These are phyloP conservation scores for Hanseniaspora guilliermondii DNA, from an alignment of 805 yeast genomes.

Conservation along the genomic window DNA sequence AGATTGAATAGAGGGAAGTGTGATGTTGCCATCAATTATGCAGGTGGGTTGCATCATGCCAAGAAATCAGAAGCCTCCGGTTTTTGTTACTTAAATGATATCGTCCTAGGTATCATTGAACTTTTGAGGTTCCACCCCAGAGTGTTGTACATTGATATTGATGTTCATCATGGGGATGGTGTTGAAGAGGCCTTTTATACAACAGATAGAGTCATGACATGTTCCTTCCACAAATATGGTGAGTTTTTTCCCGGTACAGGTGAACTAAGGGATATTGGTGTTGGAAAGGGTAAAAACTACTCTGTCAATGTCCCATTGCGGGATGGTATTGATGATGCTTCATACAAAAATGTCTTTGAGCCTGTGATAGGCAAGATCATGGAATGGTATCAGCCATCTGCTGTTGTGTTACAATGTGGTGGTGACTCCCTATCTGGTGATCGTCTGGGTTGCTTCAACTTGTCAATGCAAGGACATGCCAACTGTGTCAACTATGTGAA, in stretches of 20 bases:
- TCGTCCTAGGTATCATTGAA: constrained; percentile 72
- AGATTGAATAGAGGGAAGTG: constrained; percentile 74
- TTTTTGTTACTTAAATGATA: constrained; percentile 82
- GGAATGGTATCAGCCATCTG: constrained; percentile 79
- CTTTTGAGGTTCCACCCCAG: constrained; percentile 71
- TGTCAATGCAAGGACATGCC: constrained; percentile 89
- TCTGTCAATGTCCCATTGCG: constrained; percentile 75
- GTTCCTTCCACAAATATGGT: constrained; percentile 84
- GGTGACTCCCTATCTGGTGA: constrained; percentile 96
- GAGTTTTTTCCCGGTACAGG: constrained; percentile 93
- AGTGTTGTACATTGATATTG: constrained; percentile 78
- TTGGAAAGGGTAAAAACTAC: constrained; percentile 71
- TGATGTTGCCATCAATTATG: constrained; percentile 85
- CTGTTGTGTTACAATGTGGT: constrained; percentile 95
- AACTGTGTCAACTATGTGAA: constrained; percentile 85
- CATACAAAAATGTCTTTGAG: constrained; percentile 36
- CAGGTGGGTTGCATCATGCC: constrained; percentile 91
- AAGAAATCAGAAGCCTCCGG: constrained; percentile 84
- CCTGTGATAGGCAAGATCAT: constrained; percentile 84
- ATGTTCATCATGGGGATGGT: constrained; percentile 90
- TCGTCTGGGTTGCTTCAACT: constrained; percentile 87
- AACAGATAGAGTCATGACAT: constrained; percentile 82
- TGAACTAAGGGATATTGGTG: constrained; percentile 69
- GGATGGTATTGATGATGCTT: constrained; percentile 86
- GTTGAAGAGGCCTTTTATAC: constrained; percentile 90